Evolutionary conservation across 495 filamentous ascomycete species (phyloP).

Genomic region (Penicillium ochrochloron): DNA sequence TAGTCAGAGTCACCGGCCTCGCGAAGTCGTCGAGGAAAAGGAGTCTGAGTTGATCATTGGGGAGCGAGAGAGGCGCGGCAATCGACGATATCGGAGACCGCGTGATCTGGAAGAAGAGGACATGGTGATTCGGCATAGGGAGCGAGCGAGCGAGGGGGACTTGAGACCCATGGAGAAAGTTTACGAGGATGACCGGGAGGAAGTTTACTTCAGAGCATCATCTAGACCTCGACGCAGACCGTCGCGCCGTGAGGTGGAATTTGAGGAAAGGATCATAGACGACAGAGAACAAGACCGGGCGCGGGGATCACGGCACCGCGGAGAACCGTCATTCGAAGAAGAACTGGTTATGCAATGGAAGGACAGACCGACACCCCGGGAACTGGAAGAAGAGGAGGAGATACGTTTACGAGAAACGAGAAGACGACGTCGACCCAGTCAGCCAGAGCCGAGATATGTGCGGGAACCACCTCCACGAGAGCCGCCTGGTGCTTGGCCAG

Average conservation of each 20-base stretch:
- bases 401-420: conserved; percentile 13
- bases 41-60: conserved; percentile 25
- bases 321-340: conserved; percentile 16
- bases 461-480: conserved; percentile 15
- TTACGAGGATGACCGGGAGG: conserved; percentile 29
- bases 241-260: conserved; percentile 14
- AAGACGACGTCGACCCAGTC: conserved; percentile 14
- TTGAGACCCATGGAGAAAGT: conserved; percentile 31
- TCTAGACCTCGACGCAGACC: conserved; percentile 19
- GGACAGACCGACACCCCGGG: conserved; percentile 23
- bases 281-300: conserved; percentile 16
- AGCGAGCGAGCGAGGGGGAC: conserved; percentile 33
- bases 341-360: conserved; percentile 25
- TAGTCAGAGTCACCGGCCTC: conserved; percentile 21
- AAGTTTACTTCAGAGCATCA: conserved; percentile 18
- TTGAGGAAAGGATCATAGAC: conserved; percentile 21
- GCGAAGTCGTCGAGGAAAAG: conserved; percentile 37
- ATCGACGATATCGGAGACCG: conserved; percentile 24
- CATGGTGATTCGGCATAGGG: conserved; percentile 29
- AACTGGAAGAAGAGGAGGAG: conserved; percentile 25
- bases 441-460: conserved; percentile 11
- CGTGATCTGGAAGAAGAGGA: conserved; percentile 38
- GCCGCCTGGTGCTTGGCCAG: conserved; percentile 12
- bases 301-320: conserved; percentile 2
- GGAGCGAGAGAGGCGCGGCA: conserved; percentile 34